Conservation (phyloP, 208 protist species). For the Crithidia fasciculata region DNA sequence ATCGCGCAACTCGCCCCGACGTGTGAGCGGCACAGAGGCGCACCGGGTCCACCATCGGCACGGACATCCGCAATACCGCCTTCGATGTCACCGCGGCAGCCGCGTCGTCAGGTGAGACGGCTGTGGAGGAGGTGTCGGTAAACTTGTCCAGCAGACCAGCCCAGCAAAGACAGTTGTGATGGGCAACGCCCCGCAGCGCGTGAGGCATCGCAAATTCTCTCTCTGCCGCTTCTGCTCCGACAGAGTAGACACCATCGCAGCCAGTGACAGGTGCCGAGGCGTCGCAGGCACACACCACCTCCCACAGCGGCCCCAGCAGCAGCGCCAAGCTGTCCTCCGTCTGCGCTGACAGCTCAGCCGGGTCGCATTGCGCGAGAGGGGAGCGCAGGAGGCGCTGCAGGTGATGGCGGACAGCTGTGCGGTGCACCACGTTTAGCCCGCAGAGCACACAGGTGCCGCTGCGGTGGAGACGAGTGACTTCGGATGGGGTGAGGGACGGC, state of each 20-base stretch:
- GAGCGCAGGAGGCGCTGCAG: constrained; percentile 55
- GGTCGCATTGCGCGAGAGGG: constrained; percentile 44
- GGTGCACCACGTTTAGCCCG: constrained; percentile 60
- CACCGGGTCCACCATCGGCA: constrained; percentile 24
- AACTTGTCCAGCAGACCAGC: constrained; percentile 43
- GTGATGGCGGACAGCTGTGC: constrained; percentile 45
- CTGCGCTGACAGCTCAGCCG: constrained; percentile 42
- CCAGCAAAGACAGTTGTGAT: constrained; percentile 88
- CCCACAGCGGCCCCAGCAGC: constrained; percentile 74
- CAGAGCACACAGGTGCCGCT: constrained; percentile 65
- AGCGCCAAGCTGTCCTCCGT: constrained; percentile 54
- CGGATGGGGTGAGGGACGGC: neutral
- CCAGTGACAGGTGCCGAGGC: neutral
- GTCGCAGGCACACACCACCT: constrained; percentile 24
- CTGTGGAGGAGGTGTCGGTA: constrained; percentile 15
- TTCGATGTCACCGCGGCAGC: neutral
- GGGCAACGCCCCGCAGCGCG: constrained; percentile 25
- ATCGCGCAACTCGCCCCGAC: constrained; percentile 28
- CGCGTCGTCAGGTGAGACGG: too few species aligned
- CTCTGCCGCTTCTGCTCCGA: neutral
- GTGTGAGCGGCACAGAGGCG: constrained; percentile 12
- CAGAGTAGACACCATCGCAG: constrained; percentile 1
- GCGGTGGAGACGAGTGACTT: constrained; percentile 10
- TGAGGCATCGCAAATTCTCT: too few species aligned
- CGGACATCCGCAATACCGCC: constrained; percentile 23